These are phyloP conservation scores for Posidonia oceanica DNA, from an alignment of 116 monocot species.

Conservation along the genomic window DNA sequence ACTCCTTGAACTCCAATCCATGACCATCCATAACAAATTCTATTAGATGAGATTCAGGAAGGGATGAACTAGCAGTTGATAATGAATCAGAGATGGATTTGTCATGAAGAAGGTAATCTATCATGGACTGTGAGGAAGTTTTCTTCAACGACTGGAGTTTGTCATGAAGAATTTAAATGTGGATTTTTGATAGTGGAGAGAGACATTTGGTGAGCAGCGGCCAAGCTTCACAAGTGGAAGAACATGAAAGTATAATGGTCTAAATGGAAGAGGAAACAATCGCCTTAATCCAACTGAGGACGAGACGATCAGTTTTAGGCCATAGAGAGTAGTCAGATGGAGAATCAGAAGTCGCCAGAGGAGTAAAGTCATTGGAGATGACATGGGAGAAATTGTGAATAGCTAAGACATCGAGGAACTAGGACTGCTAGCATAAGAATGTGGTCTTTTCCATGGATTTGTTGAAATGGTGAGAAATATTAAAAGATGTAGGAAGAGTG, in stretches of 20 bases:
- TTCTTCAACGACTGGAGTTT: neutral
- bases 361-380: too few relatives aligned
- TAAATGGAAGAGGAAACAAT: neutral
- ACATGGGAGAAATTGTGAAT: too few relatives aligned
- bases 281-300: neutral
- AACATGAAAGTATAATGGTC: neutral
- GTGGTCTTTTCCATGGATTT: too few relatives aligned
- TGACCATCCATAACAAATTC: neutral
- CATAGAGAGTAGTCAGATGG: neutral
- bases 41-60: neutral
- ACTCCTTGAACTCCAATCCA: neutral
- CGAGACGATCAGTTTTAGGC: too few relatives aligned
- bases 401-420: too few relatives aligned
- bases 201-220: neutral
- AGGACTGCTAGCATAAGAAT: too few relatives aligned
- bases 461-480: too few relatives aligned
- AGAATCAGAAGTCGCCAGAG: neutral
- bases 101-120: neutral
- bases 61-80: neutral
- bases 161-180: neutral
- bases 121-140: neutral
- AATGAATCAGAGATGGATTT: neutral
- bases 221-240: neutral
- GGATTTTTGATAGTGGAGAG: neutral
- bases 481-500: too few relatives aligned